Base-by-base conservation (phyloP, 2,329 filamentous ascomycete genomes). In the Talaromyces sp. region DNA sequence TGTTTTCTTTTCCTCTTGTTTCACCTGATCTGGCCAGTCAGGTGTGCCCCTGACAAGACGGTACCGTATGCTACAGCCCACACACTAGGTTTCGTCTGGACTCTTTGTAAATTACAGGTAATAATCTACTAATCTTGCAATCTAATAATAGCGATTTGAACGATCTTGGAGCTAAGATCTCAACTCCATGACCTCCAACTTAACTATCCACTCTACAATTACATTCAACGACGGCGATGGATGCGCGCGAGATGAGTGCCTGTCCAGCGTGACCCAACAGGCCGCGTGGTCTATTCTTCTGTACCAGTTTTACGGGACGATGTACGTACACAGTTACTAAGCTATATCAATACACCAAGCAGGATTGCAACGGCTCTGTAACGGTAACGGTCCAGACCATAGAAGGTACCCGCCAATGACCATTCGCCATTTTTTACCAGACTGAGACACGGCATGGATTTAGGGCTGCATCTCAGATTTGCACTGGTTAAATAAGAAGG, bases 11-110 rank as follows among this genome's bases (percentile, higher is more conserved):
- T 52, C 19, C 33, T 39, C 33, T 17, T n/a, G 48, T 52, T 52
- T 52, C 48, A 52, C 33, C 33, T 52, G 48, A 28, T 39, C 48
- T 15, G 35, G 48, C 48, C 48, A 52, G 48, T 52, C 48, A 52
- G 35, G 33, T 52, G 48, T 28, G 45, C 28, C 45, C 28, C 9
- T 13, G 1, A 19, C 5, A 48, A 28, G 3, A 28, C 25, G 45
- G 45, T 48, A 48, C 45, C n/a, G 45, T 48, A 48, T 28, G 25
- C 7, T 28, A 28, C 25, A 28, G 25, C 25, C 7, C 7, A 28
- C 25, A 28, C 25, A 28, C 25, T 28, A n/a, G n/a, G n/a, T n/a
- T n/a, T n/a, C n/a, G n/a, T n/a, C n/a, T 28, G 25, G 25, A 28
- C 25, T 28, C n/a, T n/a, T 33, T 31, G 43, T 35, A 21, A 35